Conservation (phyloP, 1,284 basidiomycete genomes). For the Leccinum laetum region DNA sequence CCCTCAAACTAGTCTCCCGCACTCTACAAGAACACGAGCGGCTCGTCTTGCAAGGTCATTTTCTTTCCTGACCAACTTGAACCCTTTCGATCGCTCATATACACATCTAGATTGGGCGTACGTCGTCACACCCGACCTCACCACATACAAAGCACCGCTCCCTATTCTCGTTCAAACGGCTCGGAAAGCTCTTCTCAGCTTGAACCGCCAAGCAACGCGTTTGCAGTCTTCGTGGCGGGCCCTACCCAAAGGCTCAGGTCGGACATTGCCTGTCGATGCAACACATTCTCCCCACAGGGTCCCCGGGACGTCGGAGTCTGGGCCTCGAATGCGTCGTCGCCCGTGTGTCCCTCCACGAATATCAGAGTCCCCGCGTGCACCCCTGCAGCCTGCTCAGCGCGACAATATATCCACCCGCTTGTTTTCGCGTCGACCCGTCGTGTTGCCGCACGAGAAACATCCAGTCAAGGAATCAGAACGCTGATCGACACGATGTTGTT, state of each 20-base stretch:
- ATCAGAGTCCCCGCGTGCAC: neutral
- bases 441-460: constrained; percentile 2
- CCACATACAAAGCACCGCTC: constrained; percentile 26
- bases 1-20: neutral
- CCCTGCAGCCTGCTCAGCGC: neutral
- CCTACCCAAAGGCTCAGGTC: neutral
- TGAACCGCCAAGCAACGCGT: constrained; percentile 11
- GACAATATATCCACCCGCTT: neutral
- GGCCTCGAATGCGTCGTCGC: neutral
- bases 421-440: constrained; percentile 5
- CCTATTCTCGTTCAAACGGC: constrained; percentile 22
- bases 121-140: constrained; percentile 25
- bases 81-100: constrained; percentile 1
- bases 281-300: neutral
- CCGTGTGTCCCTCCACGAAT: neutral
- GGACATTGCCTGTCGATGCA: neutral
- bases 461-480: neutral
- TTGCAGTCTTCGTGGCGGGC: constrained; percentile 19
- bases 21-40: constrained; percentile 3
- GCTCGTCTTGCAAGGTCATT: constrained; percentile 21
- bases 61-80: neutral
- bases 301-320: neutral
- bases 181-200: constrained; percentile 19
- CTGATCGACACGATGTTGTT: neutral
- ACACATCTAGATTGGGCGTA: constrained; percentile 29